Percentiles rank a stretch among this genome's conserved stretches.
phyloP scores from a whole-genome alignment of 352 stramenopile genomes.

The Blastocystis sp. region DNA sequence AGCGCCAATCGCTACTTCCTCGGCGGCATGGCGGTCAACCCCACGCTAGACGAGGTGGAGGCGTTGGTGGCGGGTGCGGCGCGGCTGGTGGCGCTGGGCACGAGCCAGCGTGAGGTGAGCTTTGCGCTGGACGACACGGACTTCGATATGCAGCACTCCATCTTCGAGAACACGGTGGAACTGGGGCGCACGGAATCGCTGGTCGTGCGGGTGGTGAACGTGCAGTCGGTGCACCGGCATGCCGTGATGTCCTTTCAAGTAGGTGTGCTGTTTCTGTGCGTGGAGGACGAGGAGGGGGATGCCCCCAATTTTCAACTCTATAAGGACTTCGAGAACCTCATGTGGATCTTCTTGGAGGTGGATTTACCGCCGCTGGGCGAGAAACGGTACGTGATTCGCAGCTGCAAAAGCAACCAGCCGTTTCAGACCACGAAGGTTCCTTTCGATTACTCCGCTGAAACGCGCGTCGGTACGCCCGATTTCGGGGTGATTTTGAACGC shows the following conservation, averaged over 20 bases:
- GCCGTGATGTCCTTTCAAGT: background rate
- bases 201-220: background rate
- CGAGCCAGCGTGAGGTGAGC: background rate
- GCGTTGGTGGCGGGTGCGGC: background rate
- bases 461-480: background rate
- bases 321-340: background rate
- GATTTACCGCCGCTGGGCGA: background rate
- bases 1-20: constrained; percentile 1
- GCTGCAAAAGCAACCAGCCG: background rate
- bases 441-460: background rate
- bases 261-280: background rate
- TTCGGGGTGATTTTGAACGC: constrained; percentile 6
- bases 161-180: constrained; percentile 22
- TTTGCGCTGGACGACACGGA: constrained; percentile 7
- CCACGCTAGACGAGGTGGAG: background rate
- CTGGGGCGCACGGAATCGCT: background rate
- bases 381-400: background rate
- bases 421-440: background rate
- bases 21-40: constrained; percentile 1
- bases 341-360: background rate
- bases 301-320: background rate
- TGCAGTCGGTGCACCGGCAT: background rate
- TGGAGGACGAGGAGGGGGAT: background rate
- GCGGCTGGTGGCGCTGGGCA: background rate
- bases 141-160: background rate